Evolutionary conservation across 148 eudicot species (phyloP).

Genomic region (Linanthus parryae): DNA sequence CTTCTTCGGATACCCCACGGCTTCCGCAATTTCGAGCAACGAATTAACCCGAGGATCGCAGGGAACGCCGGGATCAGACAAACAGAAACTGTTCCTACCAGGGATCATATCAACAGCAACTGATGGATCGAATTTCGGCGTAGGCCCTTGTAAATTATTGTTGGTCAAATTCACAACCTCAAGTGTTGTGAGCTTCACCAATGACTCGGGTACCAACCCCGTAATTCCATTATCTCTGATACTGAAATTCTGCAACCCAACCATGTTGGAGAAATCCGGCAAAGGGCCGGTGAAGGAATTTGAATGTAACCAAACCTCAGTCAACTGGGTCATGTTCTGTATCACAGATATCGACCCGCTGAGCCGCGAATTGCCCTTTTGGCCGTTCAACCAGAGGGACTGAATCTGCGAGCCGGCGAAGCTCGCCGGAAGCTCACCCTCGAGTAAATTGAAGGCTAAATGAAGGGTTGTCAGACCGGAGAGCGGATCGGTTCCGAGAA

Average conservation of each 20-base stretch:
- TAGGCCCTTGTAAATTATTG: constrained; percentile 67
- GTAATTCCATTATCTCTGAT: constrained; percentile 69
- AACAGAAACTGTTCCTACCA: constrained; percentile 60
- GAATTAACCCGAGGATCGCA: constrained; percentile 54
- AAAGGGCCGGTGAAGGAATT: constrained; percentile 71
- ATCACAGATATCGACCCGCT: constrained; percentile 55
- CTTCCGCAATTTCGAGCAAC: constrained; percentile 40
- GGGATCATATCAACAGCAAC: constrained; percentile 32
- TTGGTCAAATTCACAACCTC: constrained; percentile 50
- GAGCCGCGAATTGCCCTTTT: constrained; percentile 29
- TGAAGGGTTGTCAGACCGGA: constrained; percentile 38
- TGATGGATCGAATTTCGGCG: constrained; percentile 33
- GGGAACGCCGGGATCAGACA: constrained; percentile 33
- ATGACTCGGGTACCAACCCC: constrained; percentile 59
- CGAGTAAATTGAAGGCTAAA: constrained; percentile 43
- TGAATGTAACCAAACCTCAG: constrained; percentile 55
- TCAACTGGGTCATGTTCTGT: constrained; percentile 63
- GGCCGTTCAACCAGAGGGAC: constrained; percentile 76
- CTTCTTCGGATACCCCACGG: constrained; percentile 53
- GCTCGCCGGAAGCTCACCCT: constrained; percentile 48
- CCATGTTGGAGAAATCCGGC: constrained; percentile 55
- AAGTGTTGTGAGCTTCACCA: constrained; percentile 31
- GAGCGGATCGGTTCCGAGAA: constrained; percentile 32
- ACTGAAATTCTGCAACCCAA: constrained; percentile 38
- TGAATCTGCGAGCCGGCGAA: constrained; percentile 52